Conservation (phyloP, 331 rosid genomes). For the Dryas integrifolia region DNA sequence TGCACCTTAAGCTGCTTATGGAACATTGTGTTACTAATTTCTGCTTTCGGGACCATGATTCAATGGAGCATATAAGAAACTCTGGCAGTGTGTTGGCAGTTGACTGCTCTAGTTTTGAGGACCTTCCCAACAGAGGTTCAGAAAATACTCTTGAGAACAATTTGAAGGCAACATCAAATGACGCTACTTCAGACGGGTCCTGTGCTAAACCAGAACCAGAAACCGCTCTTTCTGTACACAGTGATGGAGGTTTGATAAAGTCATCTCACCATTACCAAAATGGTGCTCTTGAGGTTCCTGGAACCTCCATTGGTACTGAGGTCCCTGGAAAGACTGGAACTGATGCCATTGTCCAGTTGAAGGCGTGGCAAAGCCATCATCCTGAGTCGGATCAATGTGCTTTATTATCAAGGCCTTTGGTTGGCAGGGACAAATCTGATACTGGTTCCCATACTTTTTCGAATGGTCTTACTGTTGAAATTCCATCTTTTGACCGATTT, state of each 20-base stretch:
- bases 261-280: conserved; percentile 34
- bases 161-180: conserved; percentile 30
- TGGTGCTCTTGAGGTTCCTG: conserved; percentile 30
- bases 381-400: conserved; percentile 33
- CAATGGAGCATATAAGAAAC: conserved; percentile 39
- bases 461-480: conserved; percentile 52
- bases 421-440: conserved; percentile 40
- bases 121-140: conserved; percentile 34
- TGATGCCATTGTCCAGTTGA: conserved; percentile 28
- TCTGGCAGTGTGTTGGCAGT: conserved; percentile 33
- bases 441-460: conserved; percentile 43
- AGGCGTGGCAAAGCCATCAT: conserved; percentile 34
- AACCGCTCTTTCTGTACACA: conserved; percentile 31
- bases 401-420: conserved; percentile 32
- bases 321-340: conserved; percentile 37
- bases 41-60: conserved; percentile 41
- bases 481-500: conserved; percentile 54
- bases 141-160: conserved; percentile 33
- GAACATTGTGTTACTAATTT: conserved; percentile 51
- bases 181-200: conserved; percentile 34
- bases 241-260: conserved; percentile 23
- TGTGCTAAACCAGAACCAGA: conserved; percentile 33
- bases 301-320: conserved; percentile 33
- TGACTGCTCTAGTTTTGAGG: conserved; percentile 37
- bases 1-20: conserved; percentile 86